Base-by-base conservation (phyloP, 2,329 filamentous ascomycete species). In the Stemphylium lycopersici region DNA sequence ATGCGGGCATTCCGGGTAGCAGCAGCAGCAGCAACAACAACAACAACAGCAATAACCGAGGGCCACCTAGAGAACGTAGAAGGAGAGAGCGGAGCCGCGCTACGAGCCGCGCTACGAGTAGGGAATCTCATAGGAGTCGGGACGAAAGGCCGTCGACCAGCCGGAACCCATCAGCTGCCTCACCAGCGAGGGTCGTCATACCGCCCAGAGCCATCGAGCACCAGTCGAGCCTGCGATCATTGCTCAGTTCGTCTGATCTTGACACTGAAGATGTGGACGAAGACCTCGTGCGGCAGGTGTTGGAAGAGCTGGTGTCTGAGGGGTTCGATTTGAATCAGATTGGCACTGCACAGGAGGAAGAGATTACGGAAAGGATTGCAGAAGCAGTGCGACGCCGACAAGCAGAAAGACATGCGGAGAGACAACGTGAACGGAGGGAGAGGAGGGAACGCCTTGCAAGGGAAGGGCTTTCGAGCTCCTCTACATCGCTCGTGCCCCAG, bases 291-390 rank as follows among this genome's bases (percentile, higher is more conserved):
- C 85, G 91, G 38, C 91, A 96, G 70, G 96, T 96, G 55, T 84
- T 93, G 63, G 89, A 93, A 60, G 91, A 96, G 69, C 92, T 93
- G 0, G 78, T 97, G 16, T 76, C 96, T 31, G 91, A 97, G 66
- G 93, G 91, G 15, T 86, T 97, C 41, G 93, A 97, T 70, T 78
- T 97, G 50, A 90, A 95, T 66, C 93, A 93, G 60, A 87, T 97
- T 48, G 92, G 93, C 58, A 82, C 91, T 13, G 85, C 81, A 43
- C 90, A 92, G 67, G 91, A 97, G 70, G 92, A 97, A 67, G 91
- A 96, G 68, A 85, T 98, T 13, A 96, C 90, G 61, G 90, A 93
- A 68, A 87, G 90, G 55, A 96, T 98, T 65, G 93, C 92, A 2
- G 90, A 96, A 67, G 91, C 91, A 2, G 96, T 96, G 69, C 82